Evolutionary conservation across 371 early-diverging fungal species (phyloP).

Genomic region (Catenaria anguillulae): DNA sequence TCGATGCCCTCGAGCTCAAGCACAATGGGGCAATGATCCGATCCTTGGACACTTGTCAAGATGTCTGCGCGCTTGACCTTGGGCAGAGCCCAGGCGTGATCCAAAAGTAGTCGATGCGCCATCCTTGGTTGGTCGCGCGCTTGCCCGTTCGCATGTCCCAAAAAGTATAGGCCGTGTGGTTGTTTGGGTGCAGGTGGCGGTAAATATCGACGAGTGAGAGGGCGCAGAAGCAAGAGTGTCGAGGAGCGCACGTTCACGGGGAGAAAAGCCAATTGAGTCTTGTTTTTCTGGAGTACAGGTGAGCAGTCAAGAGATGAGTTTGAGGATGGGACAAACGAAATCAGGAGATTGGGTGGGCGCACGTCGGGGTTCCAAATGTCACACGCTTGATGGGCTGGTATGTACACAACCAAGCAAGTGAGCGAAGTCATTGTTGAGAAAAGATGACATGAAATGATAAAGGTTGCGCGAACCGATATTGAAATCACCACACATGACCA

Average conservation of each 20-base stretch:
- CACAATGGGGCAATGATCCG: constrained; percentile 1
- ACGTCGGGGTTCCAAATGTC: not conserved
- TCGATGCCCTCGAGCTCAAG: not conserved
- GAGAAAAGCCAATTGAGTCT: not conserved
- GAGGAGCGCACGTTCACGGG: not conserved
- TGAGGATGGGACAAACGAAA: too few relatives aligned
- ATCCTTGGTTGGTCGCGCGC: not conserved
- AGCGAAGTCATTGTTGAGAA: too few relatives aligned
- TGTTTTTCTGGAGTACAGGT: not conserved
- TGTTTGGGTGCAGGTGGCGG: not conserved
- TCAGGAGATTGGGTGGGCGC: not conserved
- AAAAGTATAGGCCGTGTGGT: not conserved
- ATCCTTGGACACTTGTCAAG: not conserved
- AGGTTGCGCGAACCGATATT: not conserved
- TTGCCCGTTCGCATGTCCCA: not conserved
- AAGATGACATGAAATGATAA: too few relatives aligned
- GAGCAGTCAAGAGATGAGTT: too few relatives aligned
- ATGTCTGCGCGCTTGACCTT: not conserved
- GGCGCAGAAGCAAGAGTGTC: not conserved
- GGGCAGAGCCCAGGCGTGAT: not conserved
- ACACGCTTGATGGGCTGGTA: not conserved
- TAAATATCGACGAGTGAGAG: not conserved
- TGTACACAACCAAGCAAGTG: too few relatives aligned
- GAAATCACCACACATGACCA: not conserved
- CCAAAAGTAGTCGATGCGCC: constrained; percentile 4